Conservation (phyloP, 805 yeast species). For the Candida cerambycidarum region DNA sequence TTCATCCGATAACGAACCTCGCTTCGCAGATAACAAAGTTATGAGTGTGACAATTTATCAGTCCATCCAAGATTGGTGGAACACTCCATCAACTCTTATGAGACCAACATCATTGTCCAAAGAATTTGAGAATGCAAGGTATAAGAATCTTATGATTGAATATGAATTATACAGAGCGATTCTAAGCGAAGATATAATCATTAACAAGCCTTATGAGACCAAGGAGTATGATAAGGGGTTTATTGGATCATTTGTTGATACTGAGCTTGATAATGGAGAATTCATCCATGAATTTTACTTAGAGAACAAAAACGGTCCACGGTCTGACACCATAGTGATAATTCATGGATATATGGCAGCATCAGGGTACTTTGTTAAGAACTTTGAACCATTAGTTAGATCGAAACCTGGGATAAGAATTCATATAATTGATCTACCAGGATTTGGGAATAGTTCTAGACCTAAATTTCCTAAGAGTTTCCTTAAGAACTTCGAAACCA, state of each 20-base stretch:
- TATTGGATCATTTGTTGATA: slow-evolving; percentile 29
- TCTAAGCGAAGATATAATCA: slow-evolving; percentile 27
- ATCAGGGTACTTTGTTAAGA: slow-evolving; percentile 40
- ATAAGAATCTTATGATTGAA: slow-evolving; percentile 29
- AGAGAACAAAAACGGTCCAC: slow-evolving; percentile 17
- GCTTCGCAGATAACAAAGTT: neutral
- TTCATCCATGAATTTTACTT: slow-evolving; percentile 39
- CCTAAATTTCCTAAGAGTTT: slow-evolving; percentile 36
- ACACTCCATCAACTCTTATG: slow-evolving; percentile 22
- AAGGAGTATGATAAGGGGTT: slow-evolving; percentile 5
- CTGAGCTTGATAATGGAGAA: slow-evolving; percentile 25
- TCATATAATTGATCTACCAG: slow-evolving; percentile 43
- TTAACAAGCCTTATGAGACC: slow-evolving; percentile 21
- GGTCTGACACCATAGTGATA: slow-evolving; percentile 22
- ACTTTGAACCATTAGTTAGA: slow-evolving; percentile 31
- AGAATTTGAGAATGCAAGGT: slow-evolving; percentile 19
- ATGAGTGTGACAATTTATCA: slow-evolving; percentile 23
- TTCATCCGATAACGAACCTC: neutral
- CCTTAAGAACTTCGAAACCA: slow-evolving; percentile 20
- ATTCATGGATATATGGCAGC: slow-evolving; percentile 49
- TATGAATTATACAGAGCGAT: slow-evolving; percentile 35
- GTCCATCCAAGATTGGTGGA: slow-evolving; percentile 43
- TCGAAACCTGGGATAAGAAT: slow-evolving; percentile 32
- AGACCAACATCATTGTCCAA: slow-evolving; percentile 15
- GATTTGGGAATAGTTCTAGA: slow-evolving; percentile 44